Evolutionary conservation across 2,329 filamentous ascomycete species (phyloP).

Genomic region (Talaromyces rugulosus): DNA sequence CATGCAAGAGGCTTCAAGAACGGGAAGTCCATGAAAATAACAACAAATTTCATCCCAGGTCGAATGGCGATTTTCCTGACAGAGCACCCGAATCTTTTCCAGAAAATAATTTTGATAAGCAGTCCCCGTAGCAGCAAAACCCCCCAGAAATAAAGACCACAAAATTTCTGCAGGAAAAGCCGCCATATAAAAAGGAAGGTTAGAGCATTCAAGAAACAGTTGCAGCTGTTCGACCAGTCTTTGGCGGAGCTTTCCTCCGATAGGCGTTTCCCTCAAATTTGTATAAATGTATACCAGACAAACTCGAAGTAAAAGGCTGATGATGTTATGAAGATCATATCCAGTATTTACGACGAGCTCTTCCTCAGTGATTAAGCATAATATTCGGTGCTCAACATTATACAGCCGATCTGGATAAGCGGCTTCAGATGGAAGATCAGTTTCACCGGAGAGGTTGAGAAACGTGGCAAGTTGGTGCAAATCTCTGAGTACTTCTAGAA

Average conservation of each 20-base stretch:
- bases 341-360: background rate
- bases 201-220: background rate
- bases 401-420: slow-evolving; percentile 2
- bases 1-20: background rate
- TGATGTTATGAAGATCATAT: background rate
- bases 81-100: background rate
- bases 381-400: background rate
- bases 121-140: background rate
- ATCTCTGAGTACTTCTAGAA: background rate
- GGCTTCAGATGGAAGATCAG: background rate
- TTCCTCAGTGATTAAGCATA: background rate
- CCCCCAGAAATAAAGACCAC: background rate
- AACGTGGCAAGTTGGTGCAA: slow-evolving; percentile 1
- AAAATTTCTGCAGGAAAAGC: background rate
- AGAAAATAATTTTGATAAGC: background rate
- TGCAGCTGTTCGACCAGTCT: background rate
- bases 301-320: background rate
- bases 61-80: background rate
- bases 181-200: background rate
- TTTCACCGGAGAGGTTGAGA: background rate
- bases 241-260: background rate
- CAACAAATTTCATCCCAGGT: background rate
- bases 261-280: background rate
- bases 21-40: background rate
- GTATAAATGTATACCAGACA: background rate